phyloP scores from a whole-genome alignment of 306 rosid species.

The Leucaena leucocephala region DNA sequence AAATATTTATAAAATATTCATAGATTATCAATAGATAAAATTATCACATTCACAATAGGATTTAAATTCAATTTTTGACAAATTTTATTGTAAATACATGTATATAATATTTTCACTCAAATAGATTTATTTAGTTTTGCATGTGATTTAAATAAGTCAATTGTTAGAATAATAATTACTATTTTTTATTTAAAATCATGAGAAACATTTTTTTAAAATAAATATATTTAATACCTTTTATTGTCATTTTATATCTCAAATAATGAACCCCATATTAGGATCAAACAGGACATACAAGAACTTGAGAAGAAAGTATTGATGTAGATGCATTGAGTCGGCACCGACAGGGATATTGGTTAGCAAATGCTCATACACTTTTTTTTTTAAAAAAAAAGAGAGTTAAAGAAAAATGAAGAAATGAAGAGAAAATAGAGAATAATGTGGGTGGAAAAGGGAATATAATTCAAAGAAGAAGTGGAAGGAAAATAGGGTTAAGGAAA shows the following conservation, averaged over 20 bases:
- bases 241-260: neutral
- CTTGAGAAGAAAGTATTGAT: too few relatives aligned
- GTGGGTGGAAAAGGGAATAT: neutral
- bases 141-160: neutral
- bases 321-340: neutral
- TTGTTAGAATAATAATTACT: too few relatives aligned
- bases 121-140: too few relatives aligned
- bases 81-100: neutral
- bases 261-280: too few relatives aligned
- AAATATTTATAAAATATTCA: too few relatives aligned
- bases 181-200: neutral
- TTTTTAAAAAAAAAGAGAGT: too few relatives aligned
- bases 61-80: too few relatives aligned
- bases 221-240: too few relatives aligned
- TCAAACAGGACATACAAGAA: too few relatives aligned
- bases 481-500: neutral
- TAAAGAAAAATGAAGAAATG: too few relatives aligned
- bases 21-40: too few relatives aligned
- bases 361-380: neutral
- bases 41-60: too few relatives aligned
- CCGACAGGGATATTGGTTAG: neutral
- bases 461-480: conserved; percentile 10
- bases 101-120: neutral
- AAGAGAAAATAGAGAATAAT: neutral
- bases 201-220: neutral